Percentiles rank a stretch among this genome's conserved stretches.
These are phyloP conservation scores for Rutidosis leptorrhynchoides DNA, from an alignment of 129 eudicot genomes.

Conservation along the genomic window DNA sequence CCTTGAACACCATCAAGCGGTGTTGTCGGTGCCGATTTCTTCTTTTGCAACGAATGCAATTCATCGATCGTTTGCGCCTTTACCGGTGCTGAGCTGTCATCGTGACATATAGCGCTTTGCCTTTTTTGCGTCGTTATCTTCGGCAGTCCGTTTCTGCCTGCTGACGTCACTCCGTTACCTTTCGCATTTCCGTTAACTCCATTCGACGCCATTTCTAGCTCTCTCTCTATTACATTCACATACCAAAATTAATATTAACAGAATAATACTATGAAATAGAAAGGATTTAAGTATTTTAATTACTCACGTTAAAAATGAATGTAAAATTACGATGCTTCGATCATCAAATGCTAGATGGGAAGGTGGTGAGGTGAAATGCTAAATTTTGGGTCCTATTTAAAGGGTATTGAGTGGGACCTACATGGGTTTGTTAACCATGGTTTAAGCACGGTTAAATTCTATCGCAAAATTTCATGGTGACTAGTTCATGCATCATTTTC, in stretches of 20 bases:
- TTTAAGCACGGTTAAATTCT: slow-evolving; percentile 30
- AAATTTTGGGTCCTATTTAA: slow-evolving; percentile 32
- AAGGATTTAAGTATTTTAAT: too few relatives aligned
- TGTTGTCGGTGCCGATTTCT: slow-evolving; percentile 75
- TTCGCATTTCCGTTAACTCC: slow-evolving; percentile 42
- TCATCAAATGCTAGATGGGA: slow-evolving; percentile 39
- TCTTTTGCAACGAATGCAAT: slow-evolving; percentile 65
- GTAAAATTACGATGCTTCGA: slow-evolving; percentile 35
- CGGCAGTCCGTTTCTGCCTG: slow-evolving; percentile 61
- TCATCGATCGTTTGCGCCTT: slow-evolving; percentile 74
- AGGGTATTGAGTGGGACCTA: slow-evolving; percentile 29
- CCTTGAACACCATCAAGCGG: slow-evolving; percentile 52
- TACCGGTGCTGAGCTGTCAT: slow-evolving; percentile 59
- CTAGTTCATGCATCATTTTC: slow-evolving; percentile 26
- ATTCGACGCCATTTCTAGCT: slow-evolving; percentile 50
- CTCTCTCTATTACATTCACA: slow-evolving; percentile 21
- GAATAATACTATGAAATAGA: too few relatives aligned
- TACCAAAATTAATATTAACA: too few relatives aligned
- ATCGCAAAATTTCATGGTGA: slow-evolving; percentile 20
- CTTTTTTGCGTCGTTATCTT: slow-evolving; percentile 52
- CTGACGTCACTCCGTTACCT: slow-evolving; percentile 27
- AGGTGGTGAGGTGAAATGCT: slow-evolving; percentile 34
- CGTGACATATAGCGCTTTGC: slow-evolving; percentile 49
- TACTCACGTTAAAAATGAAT: slow-evolving; percentile 28
- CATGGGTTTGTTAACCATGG: slow-evolving; percentile 11